Conservation (phyloP, 768 basidiomycete species). For the Pulveroboletus sp. region DNA sequence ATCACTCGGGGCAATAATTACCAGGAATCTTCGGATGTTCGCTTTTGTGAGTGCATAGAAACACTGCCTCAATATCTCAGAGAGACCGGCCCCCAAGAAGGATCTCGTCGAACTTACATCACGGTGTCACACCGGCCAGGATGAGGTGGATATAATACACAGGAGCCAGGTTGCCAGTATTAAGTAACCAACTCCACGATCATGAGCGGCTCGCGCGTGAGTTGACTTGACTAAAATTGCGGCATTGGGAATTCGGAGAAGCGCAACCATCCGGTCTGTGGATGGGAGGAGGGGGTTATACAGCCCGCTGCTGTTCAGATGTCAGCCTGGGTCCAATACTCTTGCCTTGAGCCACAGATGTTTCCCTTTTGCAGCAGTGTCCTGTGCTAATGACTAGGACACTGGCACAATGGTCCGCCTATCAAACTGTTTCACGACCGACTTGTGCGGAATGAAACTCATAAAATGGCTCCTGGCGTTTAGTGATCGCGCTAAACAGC, state of each 20-base stretch:
- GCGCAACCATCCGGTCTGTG: slow-evolving; percentile 52
- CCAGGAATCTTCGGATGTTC: slow-evolving; percentile 38
- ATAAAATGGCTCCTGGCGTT: slow-evolving; percentile 44
- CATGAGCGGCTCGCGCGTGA: slow-evolving; percentile 51
- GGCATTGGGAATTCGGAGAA: slow-evolving; percentile 49
- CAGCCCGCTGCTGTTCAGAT: slow-evolving; percentile 31
- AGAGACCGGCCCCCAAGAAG: slow-evolving; percentile 39
- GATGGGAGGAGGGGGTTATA: slow-evolving; percentile 53
- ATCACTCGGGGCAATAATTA: slow-evolving; percentile 40
- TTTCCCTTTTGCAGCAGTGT: slow-evolving; percentile 36
- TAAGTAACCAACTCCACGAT: no score
- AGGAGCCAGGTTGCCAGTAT: slow-evolving; percentile 40
- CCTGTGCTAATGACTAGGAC: no score
- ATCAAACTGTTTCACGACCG: slow-evolving; percentile 44
- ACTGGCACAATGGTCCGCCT: slow-evolving; percentile 38
- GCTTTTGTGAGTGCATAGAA: slow-evolving; percentile 43
- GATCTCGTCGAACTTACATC: slow-evolving; percentile 61
- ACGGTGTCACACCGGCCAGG: no score
- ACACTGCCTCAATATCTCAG: slow-evolving; percentile 35
- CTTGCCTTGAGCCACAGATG: slow-evolving; percentile 9
- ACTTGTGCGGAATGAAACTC: slow-evolving; percentile 45
- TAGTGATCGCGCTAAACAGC: background rate
- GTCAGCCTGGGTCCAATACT: slow-evolving; percentile 1
- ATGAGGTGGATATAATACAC: background rate
- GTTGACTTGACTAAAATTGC: slow-evolving; percentile 42